Evolutionary conservation across 1,284 basidiomycete species (phyloP), one percentile per base, ranked within the genome.

Genomic region (Pterula multifida): DNA sequence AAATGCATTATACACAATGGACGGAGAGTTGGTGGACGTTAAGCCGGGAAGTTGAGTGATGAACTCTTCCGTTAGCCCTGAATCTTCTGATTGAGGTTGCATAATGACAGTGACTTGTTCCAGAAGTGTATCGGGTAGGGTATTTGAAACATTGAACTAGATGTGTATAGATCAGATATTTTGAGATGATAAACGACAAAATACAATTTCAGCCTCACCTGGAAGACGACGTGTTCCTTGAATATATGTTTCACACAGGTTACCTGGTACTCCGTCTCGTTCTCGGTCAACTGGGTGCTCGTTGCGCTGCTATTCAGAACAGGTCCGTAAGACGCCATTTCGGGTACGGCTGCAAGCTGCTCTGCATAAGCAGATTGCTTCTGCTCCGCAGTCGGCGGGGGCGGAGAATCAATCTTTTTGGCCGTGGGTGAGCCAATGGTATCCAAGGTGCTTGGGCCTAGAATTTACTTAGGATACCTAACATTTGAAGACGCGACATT

Each of bases 211-310:
- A n/a, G 19, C 61, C 73, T 52, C 61, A 88, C 90, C 78, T 93
- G 93, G 80, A 97, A 95, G 36, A 99, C 95, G 54, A 98, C 67
- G 64, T 98, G 90, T 55, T 93, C 90, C 64, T 85, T 85, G 79
- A 93, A 99, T 50, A 98, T 79, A 66, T 98, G 96, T 72, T 98
- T 98, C 67, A 97, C 90, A 56, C 89, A 92, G 13, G 87, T 82
- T 51, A 98, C 95, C 59, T 96, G 92, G 64, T 98, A 99, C 69
- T 98, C 96, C 3, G 94, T 98, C 69, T 98, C 96, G 62, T 79
- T 85, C 70, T 99, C 96, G 25, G 96, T 98, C 53, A 98, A 82
- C 58, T 87, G 87, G 26, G 78, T 70, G 3, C 87, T 84, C 62
- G 84, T 90, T 47, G 76, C 58, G 53, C 84, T 90, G 71, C 91